Evolutionary conservation across 192 early-diverging fungal genomes (phyloP), one percentile per base, ranked within the genome.

Genomic region (Radiomyces spectabilis): DNA sequence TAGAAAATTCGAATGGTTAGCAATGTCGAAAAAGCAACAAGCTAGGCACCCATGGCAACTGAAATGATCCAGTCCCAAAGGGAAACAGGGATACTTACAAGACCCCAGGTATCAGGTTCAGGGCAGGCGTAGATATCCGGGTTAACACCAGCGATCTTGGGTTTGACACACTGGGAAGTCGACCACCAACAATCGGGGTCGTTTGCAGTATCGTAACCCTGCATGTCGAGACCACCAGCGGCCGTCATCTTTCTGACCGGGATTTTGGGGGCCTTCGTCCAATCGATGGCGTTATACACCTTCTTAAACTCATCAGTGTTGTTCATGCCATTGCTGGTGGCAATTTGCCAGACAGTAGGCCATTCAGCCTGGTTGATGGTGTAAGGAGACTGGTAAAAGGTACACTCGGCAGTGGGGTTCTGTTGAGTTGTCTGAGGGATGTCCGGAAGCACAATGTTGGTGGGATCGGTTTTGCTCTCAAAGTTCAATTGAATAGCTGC

Each of bases 111-210:
- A 44, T 72, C 65, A 39, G 65, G 48, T 21, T 64, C 53, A 2
- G 38, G 41, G 41, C 75, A 77, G 31, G 2, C 26, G 25, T 39
- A 39, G 41, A 77, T 64, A 66, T 79, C 76, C 48, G 67, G 55
- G 16, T 68, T 61, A 32, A 61, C 30, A 38, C 40, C 59, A 2
- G 22, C 15, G 2, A n/a, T 13, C 46, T 63, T 64, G 31, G 68
- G 68, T 21, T 47, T 61, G 2, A 61, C 49, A 49, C 75, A 77
- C 25, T 63, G 68, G 26, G 63, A 55, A 57, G 62, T 59, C 13
- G 75, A 71, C 75, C 75, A 77, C 72, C 69, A 64, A 48, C 75
- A 77, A 41, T 64, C 54, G 22, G 57, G 38, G 47, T 55, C 50
- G 10, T 29, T 43, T 25, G 34, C 21, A 37, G 22, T 19, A 33